These are phyloP conservation scores for Trametes elegans DNA, from an alignment of 768 basidiomycete species.

Conservation along the genomic window DNA sequence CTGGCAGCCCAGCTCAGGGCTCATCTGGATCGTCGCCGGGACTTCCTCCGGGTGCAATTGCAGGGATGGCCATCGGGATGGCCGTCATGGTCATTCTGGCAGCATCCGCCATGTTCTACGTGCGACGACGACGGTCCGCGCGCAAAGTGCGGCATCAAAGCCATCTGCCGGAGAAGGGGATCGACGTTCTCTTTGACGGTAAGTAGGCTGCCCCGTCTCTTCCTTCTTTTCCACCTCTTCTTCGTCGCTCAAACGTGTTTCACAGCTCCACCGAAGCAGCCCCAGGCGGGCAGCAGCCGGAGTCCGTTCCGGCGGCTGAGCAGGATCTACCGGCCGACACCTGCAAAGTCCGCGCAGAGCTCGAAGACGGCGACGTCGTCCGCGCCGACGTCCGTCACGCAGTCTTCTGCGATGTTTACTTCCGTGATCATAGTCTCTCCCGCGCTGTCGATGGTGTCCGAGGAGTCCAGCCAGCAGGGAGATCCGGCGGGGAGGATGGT, in stretches of 20 bases:
- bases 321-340: constrained; percentile 14
- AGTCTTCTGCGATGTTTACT: constrained; percentile 20
- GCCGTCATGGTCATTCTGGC: not conserved
- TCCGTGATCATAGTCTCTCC: constrained; percentile 22
- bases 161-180: constrained; percentile 8
- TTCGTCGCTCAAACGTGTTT: not conserved
- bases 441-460: constrained; percentile 20
- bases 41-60: constrained; percentile 7
- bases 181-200: constrained; percentile 11
- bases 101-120: not conserved
- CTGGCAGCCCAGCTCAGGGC: not conserved
- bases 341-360: constrained; percentile 14
- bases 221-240: not conserved
- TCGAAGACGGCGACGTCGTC: constrained; percentile 20
- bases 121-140: constrained; percentile 7
- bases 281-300: not conserved
- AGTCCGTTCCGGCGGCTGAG: constrained; percentile 3
- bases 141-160: constrained; percentile 5
- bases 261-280: not conserved
- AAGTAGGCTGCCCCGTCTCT: not conserved
- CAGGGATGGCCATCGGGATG: constrained; percentile 11
- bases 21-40: not conserved
- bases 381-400: constrained; percentile 15
- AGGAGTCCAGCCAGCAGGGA: constrained; percentile 6
- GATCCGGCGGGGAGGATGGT: not conserved